Conservation (phyloP, 495 filamentous ascomycete species). For the Oidiodendron maius region DNA sequence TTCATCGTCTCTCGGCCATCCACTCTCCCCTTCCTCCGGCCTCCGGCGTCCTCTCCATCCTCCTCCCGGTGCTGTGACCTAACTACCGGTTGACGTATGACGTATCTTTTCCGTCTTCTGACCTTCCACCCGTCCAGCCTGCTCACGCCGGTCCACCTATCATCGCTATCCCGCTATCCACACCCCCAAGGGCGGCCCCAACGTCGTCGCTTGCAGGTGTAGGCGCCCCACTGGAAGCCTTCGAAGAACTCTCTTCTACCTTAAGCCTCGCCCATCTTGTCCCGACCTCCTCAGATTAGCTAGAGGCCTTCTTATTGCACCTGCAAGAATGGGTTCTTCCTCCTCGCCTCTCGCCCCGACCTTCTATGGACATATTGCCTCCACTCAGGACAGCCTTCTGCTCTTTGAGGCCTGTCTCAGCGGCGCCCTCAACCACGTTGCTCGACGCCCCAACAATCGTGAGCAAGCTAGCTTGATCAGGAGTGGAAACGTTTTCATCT, state of each 20-base stretch:
- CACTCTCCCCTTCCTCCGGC: too few relatives aligned
- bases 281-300: background rate
- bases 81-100: too few relatives aligned
- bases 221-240: too few relatives aligned
- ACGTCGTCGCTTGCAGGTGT: too few relatives aligned
- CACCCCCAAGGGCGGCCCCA: too few relatives aligned
- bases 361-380: conserved; percentile 58
- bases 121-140: too few relatives aligned
- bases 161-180: too few relatives aligned
- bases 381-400: conserved; percentile 68
- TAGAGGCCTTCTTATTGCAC: background rate
- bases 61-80: too few relatives aligned
- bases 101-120: too few relatives aligned
- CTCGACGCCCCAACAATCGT: conserved; percentile 78
- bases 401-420: conserved; percentile 70
- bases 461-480: conserved; percentile 68
- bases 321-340: conserved; percentile 11
- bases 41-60: too few relatives aligned
- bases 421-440: conserved; percentile 63
- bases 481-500: conserved; percentile 84
- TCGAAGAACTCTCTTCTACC: conserved; percentile 7
- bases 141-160: too few relatives aligned
- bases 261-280: conserved; percentile 3
- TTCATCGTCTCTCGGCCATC: too few relatives aligned
- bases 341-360: conserved; percentile 36